These are phyloP conservation scores for Colletotrichum cuscutae DNA, from an alignment of 2,329 filamentous ascomycete species.

Conservation along the genomic window DNA sequence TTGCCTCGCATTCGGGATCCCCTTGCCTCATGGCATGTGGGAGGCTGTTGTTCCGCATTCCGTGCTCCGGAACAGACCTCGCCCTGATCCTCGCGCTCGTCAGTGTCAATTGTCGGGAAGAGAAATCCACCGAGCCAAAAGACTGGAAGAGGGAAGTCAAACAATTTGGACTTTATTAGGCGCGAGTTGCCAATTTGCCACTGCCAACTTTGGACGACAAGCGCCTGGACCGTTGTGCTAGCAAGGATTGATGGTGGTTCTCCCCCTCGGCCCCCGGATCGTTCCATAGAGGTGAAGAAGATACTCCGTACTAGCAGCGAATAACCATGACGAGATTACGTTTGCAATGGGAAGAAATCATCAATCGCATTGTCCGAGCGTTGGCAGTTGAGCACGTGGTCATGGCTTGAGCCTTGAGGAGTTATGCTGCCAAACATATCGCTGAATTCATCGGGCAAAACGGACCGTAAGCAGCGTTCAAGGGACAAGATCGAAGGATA, in stretches of 20 bases:
- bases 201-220: background rate
- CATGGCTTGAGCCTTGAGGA: background rate
- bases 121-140: background rate
- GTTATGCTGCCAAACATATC: background rate
- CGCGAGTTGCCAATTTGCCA: conserved; percentile 13
- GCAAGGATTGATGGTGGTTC: background rate
- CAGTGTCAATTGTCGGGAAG: background rate
- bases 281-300: background rate
- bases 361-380: background rate
- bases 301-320: background rate
- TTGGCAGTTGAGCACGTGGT: conserved; percentile 5
- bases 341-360: background rate
- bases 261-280: background rate
- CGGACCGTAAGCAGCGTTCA: background rate
- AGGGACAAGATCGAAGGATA: background rate
- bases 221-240: conserved; percentile 6
- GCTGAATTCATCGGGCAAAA: conserved; percentile 8
- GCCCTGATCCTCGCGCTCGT: background rate
- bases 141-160: background rate
- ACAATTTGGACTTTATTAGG: background rate
- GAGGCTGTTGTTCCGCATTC: conserved; percentile 14
- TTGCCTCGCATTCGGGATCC: conserved; percentile 10
- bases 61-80: background rate
- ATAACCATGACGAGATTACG: conserved; percentile 6
- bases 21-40: conserved; percentile 4